Conservation (phyloP, 345 rosid genomes). For the Lagerstroemia speciosa region DNA sequence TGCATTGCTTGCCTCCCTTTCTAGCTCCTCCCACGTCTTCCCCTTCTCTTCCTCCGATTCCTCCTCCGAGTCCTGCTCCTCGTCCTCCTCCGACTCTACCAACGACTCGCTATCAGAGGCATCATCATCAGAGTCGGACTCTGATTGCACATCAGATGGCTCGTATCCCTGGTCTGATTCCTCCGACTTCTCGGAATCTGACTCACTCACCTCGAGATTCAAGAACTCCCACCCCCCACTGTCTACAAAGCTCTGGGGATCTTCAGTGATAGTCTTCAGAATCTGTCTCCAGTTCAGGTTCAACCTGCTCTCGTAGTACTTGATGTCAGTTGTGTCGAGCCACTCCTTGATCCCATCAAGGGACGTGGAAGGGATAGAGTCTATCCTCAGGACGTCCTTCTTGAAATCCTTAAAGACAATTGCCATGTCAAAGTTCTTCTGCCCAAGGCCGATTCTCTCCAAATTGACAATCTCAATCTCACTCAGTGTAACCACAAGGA, state of each 20-base stretch:
- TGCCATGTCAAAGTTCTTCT: conserved; percentile 91
- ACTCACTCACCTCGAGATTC: conserved; percentile 77
- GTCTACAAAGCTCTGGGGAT: conserved; percentile 73
- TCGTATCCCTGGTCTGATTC: conserved; percentile 88
- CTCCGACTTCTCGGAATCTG: conserved; percentile 68
- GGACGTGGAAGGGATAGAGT: conserved; percentile 67
- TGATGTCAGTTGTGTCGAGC: conserved; percentile 85
- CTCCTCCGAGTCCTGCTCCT: conserved; percentile 60
- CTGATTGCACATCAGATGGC: conserved; percentile 74
- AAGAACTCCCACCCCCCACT: conserved; percentile 94
- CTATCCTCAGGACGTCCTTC: conserved; percentile 73
- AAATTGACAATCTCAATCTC: conserved; percentile 97
- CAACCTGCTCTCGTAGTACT: conserved; percentile 89
- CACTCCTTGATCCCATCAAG: conserved; percentile 88
- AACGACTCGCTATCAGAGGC: conserved; percentile 64
- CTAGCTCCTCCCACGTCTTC: conserved; percentile 96
- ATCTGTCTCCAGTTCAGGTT: conserved; percentile 93
- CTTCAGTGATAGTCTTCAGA: conserved; percentile 80
- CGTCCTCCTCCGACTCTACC: conserved; percentile 84
- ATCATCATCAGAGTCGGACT: conserved; percentile 75
- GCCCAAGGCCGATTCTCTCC: conserved; percentile 90
- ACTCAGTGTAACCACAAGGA: conserved; percentile 66
- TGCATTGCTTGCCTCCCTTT: conserved; percentile 90
- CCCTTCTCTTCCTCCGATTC: conserved; percentile 88
- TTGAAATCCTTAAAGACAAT: conserved; percentile 91